Evolutionary conservation across 129 eudicot genomes (phyloP), one percentile per base, ranked within the genome.

Genomic region (Centella asiatica): DNA sequence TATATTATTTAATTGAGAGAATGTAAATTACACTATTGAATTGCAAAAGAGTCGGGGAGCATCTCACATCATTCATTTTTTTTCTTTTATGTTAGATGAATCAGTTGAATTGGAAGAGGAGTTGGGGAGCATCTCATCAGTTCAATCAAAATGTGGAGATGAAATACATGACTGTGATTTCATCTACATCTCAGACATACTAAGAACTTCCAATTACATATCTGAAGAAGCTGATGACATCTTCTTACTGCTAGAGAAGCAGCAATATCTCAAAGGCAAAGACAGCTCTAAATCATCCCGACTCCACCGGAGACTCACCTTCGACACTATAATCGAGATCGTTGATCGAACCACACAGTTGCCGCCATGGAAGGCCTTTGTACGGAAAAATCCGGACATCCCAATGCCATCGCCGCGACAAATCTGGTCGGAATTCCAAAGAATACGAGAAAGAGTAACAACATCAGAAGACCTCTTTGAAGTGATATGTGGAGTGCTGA

Each of bases 361-460:
- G 37, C 83, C 96, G 4, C 88, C 92, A 0, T 84, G 95, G 99
- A 85, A 87, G 48, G 71, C 67, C 7, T 57, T 45, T 3, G 63
- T 74, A 1, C 17, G 17, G 29, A 4, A 36, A 2, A 17, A 18
- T 0, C 26, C 59, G 29, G 0, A 27, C 2, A 12, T 18, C 1
- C 27, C 59, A 31, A 54, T 27, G 36, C 63, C 75, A 0, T 53
- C 75, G 1, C 14, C 74, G 6, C 76, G 65, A 26, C 73, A 67
- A 20, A 71, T 93, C 10, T 93, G 95, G 95, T 64, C 70, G 0
- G 92, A 93, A 32, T 85, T 82, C 51, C 75, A 53, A 51, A 82
- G 57, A 57, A 74, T 93, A 12, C 76, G 77, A 31, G n/a, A n/a
- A n/a, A n/a, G 88, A 85, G 57, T 52, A 48, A 0, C 82, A 77